Conservation (phyloP, 495 filamentous ascomycete genomes). For the Clohesyomyces aquaticus region DNA sequence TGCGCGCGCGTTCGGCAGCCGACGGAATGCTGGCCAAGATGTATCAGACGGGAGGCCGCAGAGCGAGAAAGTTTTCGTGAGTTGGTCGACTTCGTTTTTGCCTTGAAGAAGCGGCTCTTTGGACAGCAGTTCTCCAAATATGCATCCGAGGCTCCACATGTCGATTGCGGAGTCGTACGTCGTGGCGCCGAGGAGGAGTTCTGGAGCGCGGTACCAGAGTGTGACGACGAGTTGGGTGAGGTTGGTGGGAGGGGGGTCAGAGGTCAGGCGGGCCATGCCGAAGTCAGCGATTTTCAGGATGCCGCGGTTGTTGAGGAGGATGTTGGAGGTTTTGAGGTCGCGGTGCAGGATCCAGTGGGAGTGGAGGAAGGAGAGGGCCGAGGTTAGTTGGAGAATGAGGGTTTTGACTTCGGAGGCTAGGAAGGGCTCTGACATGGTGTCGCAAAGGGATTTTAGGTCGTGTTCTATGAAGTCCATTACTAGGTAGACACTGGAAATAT, state of each 20-base stretch:
- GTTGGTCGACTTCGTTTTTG: constrained; percentile 91
- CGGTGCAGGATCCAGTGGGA: constrained; percentile 91
- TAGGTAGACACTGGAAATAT: constrained; percentile 54
- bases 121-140: constrained; percentile 88
- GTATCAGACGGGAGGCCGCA: constrained; percentile 88
- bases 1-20: constrained; percentile 84
- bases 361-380: constrained; percentile 86
- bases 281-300: constrained; percentile 97
- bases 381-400: constrained; percentile 77
- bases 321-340: constrained; percentile 95
- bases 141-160: constrained; percentile 95
- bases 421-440: constrained; percentile 94
- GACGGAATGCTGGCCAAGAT: constrained; percentile 83
- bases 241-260: constrained; percentile 62
- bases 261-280: constrained; percentile 91
- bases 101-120: constrained; percentile 83
- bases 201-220: constrained; percentile 93
- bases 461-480: constrained; percentile 99
- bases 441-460: constrained; percentile 91
- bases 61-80: constrained; percentile 78
- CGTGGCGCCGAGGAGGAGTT: constrained; percentile 81
- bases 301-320: constrained; percentile 93
- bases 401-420: constrained; percentile 92
- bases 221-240: constrained; percentile 95
- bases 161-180: constrained; percentile 80